Conservation (phyloP, 345 rosid genomes). For the Sapria himalayana region DNA sequence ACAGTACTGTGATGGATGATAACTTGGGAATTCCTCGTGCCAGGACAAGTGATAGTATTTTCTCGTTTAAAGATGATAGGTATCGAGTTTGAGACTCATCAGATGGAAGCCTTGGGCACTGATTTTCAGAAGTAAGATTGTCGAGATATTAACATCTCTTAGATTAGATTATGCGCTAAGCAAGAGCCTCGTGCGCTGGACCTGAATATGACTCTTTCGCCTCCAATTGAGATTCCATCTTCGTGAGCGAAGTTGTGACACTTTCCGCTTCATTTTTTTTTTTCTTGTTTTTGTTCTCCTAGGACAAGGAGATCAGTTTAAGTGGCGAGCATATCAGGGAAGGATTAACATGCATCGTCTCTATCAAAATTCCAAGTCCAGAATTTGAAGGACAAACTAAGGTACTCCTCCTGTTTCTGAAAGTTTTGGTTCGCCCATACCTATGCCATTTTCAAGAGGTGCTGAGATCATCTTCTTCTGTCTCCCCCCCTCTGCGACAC, state of each 20-base stretch:
- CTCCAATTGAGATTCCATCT: no score
- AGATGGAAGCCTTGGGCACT: no score
- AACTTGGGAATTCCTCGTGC: no score
- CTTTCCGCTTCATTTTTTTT: conserved; percentile 5
- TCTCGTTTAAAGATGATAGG: no score
- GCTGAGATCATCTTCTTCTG: conserved; percentile 6
- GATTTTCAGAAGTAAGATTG: no score
- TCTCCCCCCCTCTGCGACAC: conserved; percentile 6
- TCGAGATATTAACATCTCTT: no score
- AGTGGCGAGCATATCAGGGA: conserved; percentile 97
- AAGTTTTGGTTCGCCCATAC: not conserved
- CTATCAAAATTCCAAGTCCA: conserved; percentile 95
- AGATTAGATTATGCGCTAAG: no score
- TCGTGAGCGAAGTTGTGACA: not conserved
- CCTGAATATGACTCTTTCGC: no score
- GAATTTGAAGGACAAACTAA: conserved; percentile 99
- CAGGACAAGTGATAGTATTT: no score
- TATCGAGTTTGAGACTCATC: no score
- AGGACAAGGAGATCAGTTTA: conserved; percentile 84
- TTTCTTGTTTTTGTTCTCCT: conserved; percentile 14
- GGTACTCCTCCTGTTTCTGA: conserved; percentile 21
- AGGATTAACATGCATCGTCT: conserved; percentile 80
- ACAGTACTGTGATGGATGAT: no score
- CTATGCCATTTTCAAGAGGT: conserved; percentile 6
- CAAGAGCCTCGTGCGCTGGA: no score